phyloP scores from a whole-genome alignment of 768 basidiomycete species.

The Lactarius sp. region DNA sequence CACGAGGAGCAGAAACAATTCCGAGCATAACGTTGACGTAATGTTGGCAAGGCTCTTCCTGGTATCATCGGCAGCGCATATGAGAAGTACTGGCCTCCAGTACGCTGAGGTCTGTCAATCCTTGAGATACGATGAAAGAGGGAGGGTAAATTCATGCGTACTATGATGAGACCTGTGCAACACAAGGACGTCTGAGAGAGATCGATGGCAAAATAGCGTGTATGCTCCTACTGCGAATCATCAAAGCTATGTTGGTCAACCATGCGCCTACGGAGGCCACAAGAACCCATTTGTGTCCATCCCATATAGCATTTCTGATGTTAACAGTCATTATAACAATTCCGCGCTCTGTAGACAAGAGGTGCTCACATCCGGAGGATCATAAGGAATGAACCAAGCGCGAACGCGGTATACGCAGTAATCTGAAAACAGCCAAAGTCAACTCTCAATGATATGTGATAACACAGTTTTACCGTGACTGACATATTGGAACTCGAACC shows the following conservation, averaged over 20 bases:
- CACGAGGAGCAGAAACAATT: too few relatives aligned
- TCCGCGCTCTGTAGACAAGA: neutral
- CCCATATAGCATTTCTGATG: conserved; percentile 19
- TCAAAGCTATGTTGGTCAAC: conserved; percentile 12
- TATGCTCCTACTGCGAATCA: conserved; percentile 16
- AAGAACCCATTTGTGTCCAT: conserved; percentile 1
- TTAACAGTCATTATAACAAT: neutral
- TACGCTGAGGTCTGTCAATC: too few relatives aligned
- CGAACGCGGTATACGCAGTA: conserved; percentile 9
- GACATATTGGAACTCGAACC: conserved; percentile 13
- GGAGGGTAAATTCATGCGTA: neutral
- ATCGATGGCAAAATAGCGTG: neutral
- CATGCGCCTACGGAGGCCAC: conserved; percentile 1
- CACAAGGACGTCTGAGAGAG: neutral
- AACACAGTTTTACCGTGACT: neutral
- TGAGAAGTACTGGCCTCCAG: too few relatives aligned
- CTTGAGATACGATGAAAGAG: neutral
- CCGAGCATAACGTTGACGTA: too few relatives aligned
- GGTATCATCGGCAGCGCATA: too few relatives aligned
- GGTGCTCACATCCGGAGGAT: conserved; percentile 16
- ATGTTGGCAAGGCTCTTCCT: too few relatives aligned
- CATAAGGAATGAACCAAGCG: conserved; percentile 1
- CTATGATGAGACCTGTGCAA: conserved; percentile 6
- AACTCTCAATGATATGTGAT: neutral
- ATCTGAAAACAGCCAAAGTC: conserved; percentile 1